Evolutionary conservation across 1,139 yeast genomes (phyloP), one percentile per base, ranked within the genome.

Genomic region (Blastobotrys indianensis): DNA sequence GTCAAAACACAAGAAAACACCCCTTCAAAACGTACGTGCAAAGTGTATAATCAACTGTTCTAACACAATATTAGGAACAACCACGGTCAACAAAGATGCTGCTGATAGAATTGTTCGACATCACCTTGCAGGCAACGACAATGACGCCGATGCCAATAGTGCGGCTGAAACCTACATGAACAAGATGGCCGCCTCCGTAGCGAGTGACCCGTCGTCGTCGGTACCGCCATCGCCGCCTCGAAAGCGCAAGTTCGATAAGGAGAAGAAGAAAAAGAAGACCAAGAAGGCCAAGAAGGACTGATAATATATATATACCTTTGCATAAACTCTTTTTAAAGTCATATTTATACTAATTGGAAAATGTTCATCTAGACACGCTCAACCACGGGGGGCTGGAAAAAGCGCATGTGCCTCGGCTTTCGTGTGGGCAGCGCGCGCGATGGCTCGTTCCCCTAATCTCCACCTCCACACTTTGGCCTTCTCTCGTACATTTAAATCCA

Each of bases 71-170:
- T 38, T 51, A 57, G 20, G 48, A 10, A 16, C 42, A 15, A 32
- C 40, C 31, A 39, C 25, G 15, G 45, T 62, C 8, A 67, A 67
- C 39, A 61, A 65, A 7, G 69, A 66, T 31, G 67, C 65, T 3
- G 73, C 80, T 1, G 69, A 68, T 49, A 63, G 72, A 33, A 70
- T 71, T 48, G 67, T 79, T 25, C 69, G 69, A 45, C 67, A 69
- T 37, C 74, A 79, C 3, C 66, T 78, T 48, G 76, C 20, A 51
- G 69, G 42, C 11, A 51, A 48, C 30, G 51, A 48, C 6, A 33
- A 29, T 20, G 36, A 42, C 16, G 44, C 33, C 6, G 44, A 41
- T 9, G 42, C 20, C 4, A 20, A 20, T 7, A 20, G 25, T 20
- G 25, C 25, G 25, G 25, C 25, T 20, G 50, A 48, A 5, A 44